These are phyloP conservation scores for Gloeopeniophorella convolvens DNA, from an alignment of 768 basidiomycete species.

Conservation along the genomic window DNA sequence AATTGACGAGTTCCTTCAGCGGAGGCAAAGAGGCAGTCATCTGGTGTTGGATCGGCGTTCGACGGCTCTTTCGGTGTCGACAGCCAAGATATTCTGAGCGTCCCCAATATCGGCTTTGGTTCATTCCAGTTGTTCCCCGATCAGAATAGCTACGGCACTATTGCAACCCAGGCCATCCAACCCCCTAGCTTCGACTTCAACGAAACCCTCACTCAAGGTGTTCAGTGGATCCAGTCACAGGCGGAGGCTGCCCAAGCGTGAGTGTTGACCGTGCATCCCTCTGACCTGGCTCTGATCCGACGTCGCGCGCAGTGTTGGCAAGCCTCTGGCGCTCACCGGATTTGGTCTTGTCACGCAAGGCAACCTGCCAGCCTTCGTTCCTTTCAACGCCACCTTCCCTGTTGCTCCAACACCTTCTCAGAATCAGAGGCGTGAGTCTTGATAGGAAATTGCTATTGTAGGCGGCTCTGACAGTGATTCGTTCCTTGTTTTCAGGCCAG, in stretches of 20 bases:
- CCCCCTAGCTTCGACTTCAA: constrained; percentile 13
- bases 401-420: neutral
- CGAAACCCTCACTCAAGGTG: constrained; percentile 26
- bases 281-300: neutral
- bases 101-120: constrained; percentile 31
- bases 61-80: constrained; percentile 34
- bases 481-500: constrained; percentile 7
- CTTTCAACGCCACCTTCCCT: constrained; percentile 26
- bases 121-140: constrained; percentile 37
- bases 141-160: constrained; percentile 27
- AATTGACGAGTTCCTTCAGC: constrained; percentile 1
- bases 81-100: constrained; percentile 31
- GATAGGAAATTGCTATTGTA: neutral
- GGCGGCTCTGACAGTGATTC: neutral
- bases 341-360: constrained; percentile 30
- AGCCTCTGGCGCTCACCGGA: constrained; percentile 29
- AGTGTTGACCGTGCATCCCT: neutral
- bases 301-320: constrained; percentile 27
- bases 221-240: constrained; percentile 29
- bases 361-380: constrained; percentile 25
- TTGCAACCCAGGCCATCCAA: neutral
- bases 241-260: constrained; percentile 19
- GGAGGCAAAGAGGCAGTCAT: constrained; percentile 5
- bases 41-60: constrained; percentile 27
- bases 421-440: constrained; percentile 7